These are phyloP conservation scores for Teratosphaeria pseudoeucalypti DNA, from an alignment of 2,329 filamentous ascomycete genomes.

Conservation along the genomic window DNA sequence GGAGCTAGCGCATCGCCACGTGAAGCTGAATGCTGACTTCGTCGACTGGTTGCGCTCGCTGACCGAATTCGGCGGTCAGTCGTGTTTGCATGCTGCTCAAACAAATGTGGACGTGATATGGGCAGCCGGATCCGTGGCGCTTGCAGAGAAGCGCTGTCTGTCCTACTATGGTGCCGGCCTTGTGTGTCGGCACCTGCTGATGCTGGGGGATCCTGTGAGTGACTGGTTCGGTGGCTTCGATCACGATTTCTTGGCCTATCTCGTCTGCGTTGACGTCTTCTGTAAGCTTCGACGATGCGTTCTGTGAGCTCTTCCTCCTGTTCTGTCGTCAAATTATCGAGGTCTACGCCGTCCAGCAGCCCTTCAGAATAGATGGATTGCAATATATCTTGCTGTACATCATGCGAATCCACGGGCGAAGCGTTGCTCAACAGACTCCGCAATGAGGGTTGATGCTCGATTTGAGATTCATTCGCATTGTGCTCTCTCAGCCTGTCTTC, in stretches of 20 bases:
- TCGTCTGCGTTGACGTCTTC: conserved; percentile 57
- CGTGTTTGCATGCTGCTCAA: conserved; percentile 29
- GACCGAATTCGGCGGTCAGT: conserved; percentile 31
- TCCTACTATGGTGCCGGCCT: conserved; percentile 19
- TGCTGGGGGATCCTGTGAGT: conserved; percentile 1
- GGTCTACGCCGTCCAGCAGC: conserved; percentile 73
- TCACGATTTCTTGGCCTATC: conserved; percentile 21
- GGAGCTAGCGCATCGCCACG: conserved; percentile 34
- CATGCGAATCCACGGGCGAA: conserved; percentile 63
- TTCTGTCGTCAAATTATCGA: conserved; percentile 72
- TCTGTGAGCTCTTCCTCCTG: conserved; percentile 87
- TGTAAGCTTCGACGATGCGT: conserved; percentile 79
- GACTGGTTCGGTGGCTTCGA: neutral
- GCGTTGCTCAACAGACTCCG: conserved; percentile 66
- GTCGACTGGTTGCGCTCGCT: conserved; percentile 28
- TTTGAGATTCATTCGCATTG: conserved; percentile 16
- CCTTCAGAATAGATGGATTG: conserved; percentile 83
- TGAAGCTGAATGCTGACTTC: conserved; percentile 24
- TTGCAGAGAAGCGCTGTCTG: conserved; percentile 18
- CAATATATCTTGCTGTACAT: conserved; percentile 80
- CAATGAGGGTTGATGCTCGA: conserved; percentile 85
- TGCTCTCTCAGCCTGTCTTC: conserved; percentile 10
- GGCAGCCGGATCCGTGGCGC: conserved; percentile 29
- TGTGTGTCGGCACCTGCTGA: conserved; percentile 1
- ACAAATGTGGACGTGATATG: conserved; percentile 37